Conservation (phyloP, 495 filamentous ascomycete species). For the Penicillium ucsense region DNA sequence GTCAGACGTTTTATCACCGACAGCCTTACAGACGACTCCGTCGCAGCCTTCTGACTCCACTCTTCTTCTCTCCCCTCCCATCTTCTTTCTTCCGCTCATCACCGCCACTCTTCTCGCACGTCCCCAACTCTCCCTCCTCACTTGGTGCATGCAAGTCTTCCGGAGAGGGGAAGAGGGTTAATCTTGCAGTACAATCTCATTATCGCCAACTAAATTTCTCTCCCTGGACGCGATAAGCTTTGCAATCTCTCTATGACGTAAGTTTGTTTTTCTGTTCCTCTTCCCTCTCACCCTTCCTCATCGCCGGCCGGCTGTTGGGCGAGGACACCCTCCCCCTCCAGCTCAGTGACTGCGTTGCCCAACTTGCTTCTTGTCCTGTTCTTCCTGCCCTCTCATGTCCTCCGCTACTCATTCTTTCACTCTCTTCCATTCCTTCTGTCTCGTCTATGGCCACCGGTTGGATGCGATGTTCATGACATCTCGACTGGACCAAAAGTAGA, state of each 20-base stretch:
- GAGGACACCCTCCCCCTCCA: neutral
- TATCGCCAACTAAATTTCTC: neutral
- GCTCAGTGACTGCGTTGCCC: neutral
- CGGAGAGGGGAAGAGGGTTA: constrained; percentile 6
- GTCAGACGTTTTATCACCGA: too few species aligned
- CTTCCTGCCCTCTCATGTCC: neutral
- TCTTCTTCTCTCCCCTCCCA: neutral
- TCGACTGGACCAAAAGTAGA: too few species aligned
- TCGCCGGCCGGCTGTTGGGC: too few species aligned
- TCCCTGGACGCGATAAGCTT: constrained; percentile 2
- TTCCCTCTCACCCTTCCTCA: neutral
- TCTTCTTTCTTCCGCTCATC: neutral
- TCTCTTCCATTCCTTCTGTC: neutral
- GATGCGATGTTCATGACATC: too few species aligned
- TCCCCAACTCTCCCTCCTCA: constrained; percentile 7
- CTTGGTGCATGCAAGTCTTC: constrained; percentile 5
- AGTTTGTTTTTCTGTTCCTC: constrained; percentile 10
- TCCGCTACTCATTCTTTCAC: neutral
- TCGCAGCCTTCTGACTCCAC: neutral
- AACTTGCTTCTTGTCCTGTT: neutral
- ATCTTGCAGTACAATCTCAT: neutral
- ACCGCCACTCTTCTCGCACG: constrained; percentile 1
- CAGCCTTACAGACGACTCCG: neutral
- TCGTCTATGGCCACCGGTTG: neutral
- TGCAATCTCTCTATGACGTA: constrained; percentile 21